Conservation (phyloP, 2,329 filamentous ascomycete species). For the Alternaria hordeiaustralica region DNA sequence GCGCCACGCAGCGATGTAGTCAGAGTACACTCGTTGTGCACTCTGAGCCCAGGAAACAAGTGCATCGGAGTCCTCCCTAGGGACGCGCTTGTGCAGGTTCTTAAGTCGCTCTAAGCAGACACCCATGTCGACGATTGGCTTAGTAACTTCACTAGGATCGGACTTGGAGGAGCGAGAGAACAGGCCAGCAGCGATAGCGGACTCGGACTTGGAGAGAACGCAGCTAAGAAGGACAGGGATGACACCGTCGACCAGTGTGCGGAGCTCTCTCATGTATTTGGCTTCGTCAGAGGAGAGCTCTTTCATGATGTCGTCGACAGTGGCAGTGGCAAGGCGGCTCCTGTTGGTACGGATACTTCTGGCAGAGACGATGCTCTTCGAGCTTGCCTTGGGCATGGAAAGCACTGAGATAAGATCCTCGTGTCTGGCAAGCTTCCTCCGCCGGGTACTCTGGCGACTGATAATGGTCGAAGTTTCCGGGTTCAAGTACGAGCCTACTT, state of each 20-base stretch:
- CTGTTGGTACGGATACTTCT: conserved; percentile 79
- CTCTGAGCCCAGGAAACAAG: conserved; percentile 83
- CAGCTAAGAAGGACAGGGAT: conserved; percentile 89
- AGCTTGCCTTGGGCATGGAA: conserved; percentile 70
- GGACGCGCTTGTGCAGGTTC: conserved; percentile 79
- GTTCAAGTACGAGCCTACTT: conserved; percentile 37
- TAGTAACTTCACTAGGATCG: conserved; percentile 69
- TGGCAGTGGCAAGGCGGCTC: conserved; percentile 70
- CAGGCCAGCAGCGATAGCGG: conserved; percentile 68
- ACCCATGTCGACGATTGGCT: conserved; percentile 93
- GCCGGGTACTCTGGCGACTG: conserved; percentile 57
- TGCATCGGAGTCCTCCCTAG: conserved; percentile 72
- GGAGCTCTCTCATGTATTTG: conserved; percentile 88
- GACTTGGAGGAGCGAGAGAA: conserved; percentile 68
- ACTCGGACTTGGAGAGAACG: conserved; percentile 75
- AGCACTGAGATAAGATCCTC: conserved; percentile 93
- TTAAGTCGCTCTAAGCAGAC: conserved; percentile 85
- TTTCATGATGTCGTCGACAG: conserved; percentile 75
- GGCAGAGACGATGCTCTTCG: conserved; percentile 74
- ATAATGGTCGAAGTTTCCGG: conserved; percentile 46
- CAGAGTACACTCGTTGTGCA: conserved; percentile 78
- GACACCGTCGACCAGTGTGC: conserved; percentile 92
- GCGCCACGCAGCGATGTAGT: conserved; percentile 88
- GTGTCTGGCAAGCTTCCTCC: conserved; percentile 81
- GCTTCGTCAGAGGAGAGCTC: conserved; percentile 84